A percentile compares a stretch with the other conserved stretches of the same genome.
These are phyloP conservation scores for Chrysopogon serrulatus DNA, from an alignment of 176 grass and related monocot genomes.

Conservation along the genomic window DNA sequence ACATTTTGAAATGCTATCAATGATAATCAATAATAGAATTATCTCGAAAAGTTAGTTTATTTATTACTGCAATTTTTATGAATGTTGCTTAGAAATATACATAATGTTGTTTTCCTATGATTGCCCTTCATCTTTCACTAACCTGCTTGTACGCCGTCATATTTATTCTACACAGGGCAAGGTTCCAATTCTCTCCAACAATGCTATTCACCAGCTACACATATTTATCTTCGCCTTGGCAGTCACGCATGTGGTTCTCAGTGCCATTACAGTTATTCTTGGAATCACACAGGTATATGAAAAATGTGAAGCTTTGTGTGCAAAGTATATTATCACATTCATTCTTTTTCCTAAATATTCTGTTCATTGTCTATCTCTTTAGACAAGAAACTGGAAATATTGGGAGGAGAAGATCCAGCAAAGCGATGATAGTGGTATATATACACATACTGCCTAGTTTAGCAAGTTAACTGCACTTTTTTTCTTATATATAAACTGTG, in stretches of 20 bases:
- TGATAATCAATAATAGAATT: background rate
- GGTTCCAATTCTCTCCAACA: constrained; percentile 59
- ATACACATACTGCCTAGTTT: background rate
- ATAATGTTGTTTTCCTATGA: background rate
- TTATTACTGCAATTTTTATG: too few relatives aligned
- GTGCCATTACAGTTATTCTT: constrained; percentile 58
- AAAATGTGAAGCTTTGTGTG: background rate
- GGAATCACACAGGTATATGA: constrained; percentile 55
- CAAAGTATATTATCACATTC: too few relatives aligned
- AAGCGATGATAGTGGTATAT: constrained; percentile 32
- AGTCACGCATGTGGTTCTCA: constrained; percentile 73
- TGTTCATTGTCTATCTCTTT: background rate
- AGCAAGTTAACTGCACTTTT: background rate
- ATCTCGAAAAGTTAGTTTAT: background rate
- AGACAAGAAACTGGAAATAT: constrained; percentile 62
- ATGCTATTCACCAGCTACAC: constrained; percentile 80
- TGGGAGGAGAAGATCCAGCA: constrained; percentile 59
- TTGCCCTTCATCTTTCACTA: background rate
- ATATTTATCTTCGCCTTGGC: constrained; percentile 92
- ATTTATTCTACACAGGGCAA: constrained; percentile 48
- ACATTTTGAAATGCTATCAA: background rate
- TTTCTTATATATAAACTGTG: background rate
- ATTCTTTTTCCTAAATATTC: background rate
- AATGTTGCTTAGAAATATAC: background rate
- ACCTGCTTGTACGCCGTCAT: background rate